Conservation (phyloP, 2,329 filamentous ascomycete species). For the Colletotrichum sp. region DNA sequence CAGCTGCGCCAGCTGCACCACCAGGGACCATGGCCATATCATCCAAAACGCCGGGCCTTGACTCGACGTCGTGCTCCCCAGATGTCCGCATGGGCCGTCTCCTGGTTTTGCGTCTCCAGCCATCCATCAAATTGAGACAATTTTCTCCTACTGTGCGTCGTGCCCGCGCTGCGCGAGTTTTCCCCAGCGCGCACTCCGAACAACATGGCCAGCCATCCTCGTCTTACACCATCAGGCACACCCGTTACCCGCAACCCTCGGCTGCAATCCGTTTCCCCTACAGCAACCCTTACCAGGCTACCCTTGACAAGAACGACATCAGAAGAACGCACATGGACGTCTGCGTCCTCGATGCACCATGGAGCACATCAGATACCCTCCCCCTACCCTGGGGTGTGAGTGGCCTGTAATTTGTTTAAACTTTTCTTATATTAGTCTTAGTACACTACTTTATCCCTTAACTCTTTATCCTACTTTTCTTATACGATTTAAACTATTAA, state of each 20-base stretch:
- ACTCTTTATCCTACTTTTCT: too few species aligned
- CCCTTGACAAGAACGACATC: not conserved
- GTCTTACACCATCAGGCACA: constrained; percentile 6
- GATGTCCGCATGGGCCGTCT: not conserved
- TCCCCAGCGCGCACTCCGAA: constrained; percentile 9
- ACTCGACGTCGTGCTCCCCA: constrained; percentile 1
- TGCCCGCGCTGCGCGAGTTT: not conserved
- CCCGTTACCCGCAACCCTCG: not conserved
- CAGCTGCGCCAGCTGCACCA: not conserved
- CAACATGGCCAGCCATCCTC: constrained; percentile 1
- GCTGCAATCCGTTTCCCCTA: not conserved
- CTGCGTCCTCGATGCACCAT: not conserved
- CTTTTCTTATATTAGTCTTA: too few species aligned
- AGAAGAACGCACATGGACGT: not conserved
- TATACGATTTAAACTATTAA: too few species aligned
- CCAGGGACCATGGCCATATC: not conserved
- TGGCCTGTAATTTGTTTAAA: too few species aligned
- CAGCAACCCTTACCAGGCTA: not conserved
- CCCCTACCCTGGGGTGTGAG: too few species aligned
- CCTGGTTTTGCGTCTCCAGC: not conserved
- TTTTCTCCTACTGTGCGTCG: not conserved
- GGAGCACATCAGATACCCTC: not conserved
- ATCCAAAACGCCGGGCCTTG: constrained; percentile 12
- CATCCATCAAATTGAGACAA: constrained; percentile 13
- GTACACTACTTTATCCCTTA: too few species aligned